Base-by-base conservation (phyloP, 2,329 filamentous ascomycete species). In the Pseudogymnoascus sp. region DNA sequence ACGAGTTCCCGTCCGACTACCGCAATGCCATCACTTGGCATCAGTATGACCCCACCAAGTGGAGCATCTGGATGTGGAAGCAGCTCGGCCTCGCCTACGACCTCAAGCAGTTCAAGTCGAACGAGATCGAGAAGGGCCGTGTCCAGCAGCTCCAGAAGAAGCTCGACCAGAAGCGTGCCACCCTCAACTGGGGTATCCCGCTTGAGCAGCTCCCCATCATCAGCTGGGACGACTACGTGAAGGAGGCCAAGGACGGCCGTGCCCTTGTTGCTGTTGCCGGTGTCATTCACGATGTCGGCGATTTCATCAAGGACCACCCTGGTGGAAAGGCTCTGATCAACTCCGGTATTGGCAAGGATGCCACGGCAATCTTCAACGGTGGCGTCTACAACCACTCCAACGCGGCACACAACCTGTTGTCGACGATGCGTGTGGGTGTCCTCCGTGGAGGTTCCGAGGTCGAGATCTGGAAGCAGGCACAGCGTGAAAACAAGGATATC, bases 1-100 rank as follows among this genome's bases (percentile, higher is more conserved):
- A 95, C 81, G 90, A 95, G 75, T 95, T 95, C 77, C 91, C 91
- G 60, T 93, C 89, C 9, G 90, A 95, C 75, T 95, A 94, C 84
- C 89, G 90, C 73, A 95, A 95, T 73, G 90, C 90, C 64, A 93
- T 94, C 68, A 81, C 91, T 76, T 95, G 90, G 90, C 88, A 86
- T 78, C 90, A 95, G 77, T 95, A 95, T 71, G 90, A 95, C 74
- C 90, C 90, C 53, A 95, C 90, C 74, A 95, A 95, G 80, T 94
- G 90, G 90, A 82, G 78, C 72, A 95, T 95, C 79, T 90, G 86
- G 86, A 70, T 80, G 63, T 92, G 88, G 87, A 94, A 93, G 83
- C 84, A 88, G 76, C 76, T 93, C 61, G 90, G 90, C 62, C 84
- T 95, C 60, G 90, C 90, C 70, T 91, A 87, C 71, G 88, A 94